Evolutionary conservation across 305 asterid genomes (phyloP).

Genomic region (Rubia peregrina): DNA sequence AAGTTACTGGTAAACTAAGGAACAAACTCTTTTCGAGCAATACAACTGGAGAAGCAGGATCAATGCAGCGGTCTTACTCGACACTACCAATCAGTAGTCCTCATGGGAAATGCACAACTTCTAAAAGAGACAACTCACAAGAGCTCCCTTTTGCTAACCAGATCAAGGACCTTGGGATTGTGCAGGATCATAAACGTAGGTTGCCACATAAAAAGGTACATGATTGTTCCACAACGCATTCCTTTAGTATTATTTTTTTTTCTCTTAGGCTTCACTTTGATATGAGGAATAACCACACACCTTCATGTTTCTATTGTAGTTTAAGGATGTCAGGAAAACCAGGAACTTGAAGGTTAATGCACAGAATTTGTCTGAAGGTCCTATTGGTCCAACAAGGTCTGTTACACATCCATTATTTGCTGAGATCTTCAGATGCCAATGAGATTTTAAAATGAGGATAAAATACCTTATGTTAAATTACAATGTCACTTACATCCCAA

Average conservation of each 20-base stretch:
- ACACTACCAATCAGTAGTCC: constrained; percentile 25
- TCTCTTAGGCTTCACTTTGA: neutral
- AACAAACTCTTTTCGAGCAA: constrained; percentile 29
- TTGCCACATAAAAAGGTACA: constrained; percentile 27
- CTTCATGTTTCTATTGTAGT: neutral
- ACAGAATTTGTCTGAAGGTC: neutral
- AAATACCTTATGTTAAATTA: neutral
- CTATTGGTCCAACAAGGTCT: constrained; percentile 11
- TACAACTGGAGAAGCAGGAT: constrained; percentile 27
- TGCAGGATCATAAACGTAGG: constrained; percentile 17
- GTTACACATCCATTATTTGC: neutral
- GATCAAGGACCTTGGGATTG: constrained; percentile 30
- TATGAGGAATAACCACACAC: neutral
- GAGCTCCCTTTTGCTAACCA: constrained; percentile 28
- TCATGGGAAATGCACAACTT: constrained; percentile 19
- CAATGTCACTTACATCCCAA: neutral
- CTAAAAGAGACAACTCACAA: constrained; percentile 23
- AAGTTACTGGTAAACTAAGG: constrained; percentile 49
- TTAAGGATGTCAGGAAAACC: constrained; percentile 3
- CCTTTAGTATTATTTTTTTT: neutral
- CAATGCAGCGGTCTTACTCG: constrained; percentile 13
- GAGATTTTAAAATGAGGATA: neutral
- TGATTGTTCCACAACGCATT: constrained; percentile 6
- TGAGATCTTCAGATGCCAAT: neutral
- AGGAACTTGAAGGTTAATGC: neutral